Conservation (phyloP, 148 eudicot genomes). For the Fagopyrum homotropicum region DNA sequence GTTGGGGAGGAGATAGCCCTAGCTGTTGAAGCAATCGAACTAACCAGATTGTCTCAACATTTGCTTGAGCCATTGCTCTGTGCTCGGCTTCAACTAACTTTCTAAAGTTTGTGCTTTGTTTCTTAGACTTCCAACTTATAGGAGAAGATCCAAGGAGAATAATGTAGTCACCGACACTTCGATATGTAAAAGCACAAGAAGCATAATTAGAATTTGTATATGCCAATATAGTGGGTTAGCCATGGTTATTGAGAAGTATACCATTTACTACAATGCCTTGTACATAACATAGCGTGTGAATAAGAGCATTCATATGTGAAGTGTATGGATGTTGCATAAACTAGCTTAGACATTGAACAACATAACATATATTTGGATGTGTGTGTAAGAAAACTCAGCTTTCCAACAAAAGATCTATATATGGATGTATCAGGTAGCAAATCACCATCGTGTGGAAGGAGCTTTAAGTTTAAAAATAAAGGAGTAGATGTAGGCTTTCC, state of each 20-base stretch:
- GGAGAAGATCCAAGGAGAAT: not conserved
- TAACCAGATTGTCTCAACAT: not conserved
- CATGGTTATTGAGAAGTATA: too few species aligned
- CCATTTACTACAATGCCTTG: not conserved
- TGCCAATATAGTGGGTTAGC: too few species aligned
- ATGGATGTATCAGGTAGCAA: not conserved
- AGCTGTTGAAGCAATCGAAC: not conserved
- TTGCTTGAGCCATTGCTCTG: not conserved
- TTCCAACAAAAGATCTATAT: too few species aligned
- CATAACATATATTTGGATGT: not conserved
- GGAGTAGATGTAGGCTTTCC: not conserved
- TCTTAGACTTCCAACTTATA: conserved; percentile 8
- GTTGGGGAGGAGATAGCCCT: not conserved
- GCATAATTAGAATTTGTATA: not conserved
- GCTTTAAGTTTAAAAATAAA: not conserved
- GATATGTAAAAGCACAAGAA: not conserved
- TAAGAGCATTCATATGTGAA: not conserved
- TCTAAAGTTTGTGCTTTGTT: not conserved
- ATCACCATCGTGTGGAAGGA: not conserved
- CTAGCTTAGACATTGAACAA: not conserved
- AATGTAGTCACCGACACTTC: too few species aligned
- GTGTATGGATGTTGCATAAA: conserved; percentile 8
- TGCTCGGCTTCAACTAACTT: not conserved
- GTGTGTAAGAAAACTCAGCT: not conserved
- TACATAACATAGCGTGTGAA: not conserved